Base-by-base conservation (phyloP, 495 filamentous ascomycete genomes). In the Penicillium odoratum region DNA sequence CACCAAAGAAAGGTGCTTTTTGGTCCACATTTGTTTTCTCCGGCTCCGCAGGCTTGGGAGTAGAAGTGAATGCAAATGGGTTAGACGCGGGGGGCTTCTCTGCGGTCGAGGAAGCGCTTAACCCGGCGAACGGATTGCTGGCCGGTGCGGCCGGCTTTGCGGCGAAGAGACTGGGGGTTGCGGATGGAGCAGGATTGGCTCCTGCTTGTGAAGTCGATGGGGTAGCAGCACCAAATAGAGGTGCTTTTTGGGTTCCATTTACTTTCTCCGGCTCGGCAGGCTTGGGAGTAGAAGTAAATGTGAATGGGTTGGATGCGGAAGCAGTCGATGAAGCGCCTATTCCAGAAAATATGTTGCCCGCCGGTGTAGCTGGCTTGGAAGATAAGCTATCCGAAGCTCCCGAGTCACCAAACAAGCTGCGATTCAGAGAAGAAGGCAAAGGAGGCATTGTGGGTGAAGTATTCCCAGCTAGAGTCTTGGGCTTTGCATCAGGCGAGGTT, bases 401-500 rank as follows among this genome's bases (percentile, higher is more conserved):
- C n/a, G 62, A 55, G 25, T 49, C 48, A 10, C 67, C 56, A 28
- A 69, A 69, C 3, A 73, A 5, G 13, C 54, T 62, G 9, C 56
- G 46, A 42, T 51, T 66, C 15, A 50, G 58, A 9, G 57, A 56
- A 25, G 62, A 66, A 46, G 64, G 43, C 40, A 60, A 3, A 6
- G 61, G 31, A 11, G 52, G 55, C 18, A 56, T 47, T 3, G 38
- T n/a, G 15, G 38, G 38, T 15, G 38, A 40, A 4, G 38, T 40
- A 13, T 40, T 40, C 7, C 38, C 38, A 25, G 69, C 46, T 15
- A 56, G 54, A 3, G 63, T 50, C 6, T 66, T 69, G 34, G 63
- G 60, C 55, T 78, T 77, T 15, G 66, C 56, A 38, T 78, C 76
- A 7, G 74, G 74, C 5, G 74, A 79, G 21, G 66, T 78, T 59